phyloP scores from a whole-genome alignment of 441 rosid genomes.

The Pelargonium exstipulatum region DNA sequence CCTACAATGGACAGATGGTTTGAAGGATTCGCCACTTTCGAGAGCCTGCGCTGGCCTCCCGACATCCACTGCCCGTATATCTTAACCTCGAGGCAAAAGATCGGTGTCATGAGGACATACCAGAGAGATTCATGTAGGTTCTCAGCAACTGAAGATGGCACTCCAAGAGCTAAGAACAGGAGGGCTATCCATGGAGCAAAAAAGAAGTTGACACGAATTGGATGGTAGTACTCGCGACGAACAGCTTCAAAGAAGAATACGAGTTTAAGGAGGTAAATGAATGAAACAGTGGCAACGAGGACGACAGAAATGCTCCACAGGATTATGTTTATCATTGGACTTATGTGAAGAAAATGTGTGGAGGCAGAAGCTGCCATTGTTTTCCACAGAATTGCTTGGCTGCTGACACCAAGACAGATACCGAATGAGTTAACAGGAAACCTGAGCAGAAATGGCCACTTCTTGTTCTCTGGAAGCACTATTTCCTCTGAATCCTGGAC shows the following conservation, averaged over 20 bases:
- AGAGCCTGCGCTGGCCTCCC: slow-evolving; percentile 78
- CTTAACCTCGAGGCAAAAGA: slow-evolving; percentile 64
- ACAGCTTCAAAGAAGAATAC: slow-evolving; percentile 74
- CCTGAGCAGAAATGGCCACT: too few species aligned
- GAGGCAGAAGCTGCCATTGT: too few species aligned
- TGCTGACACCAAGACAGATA: too few species aligned
- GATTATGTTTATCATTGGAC: too few species aligned
- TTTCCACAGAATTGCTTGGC: too few species aligned
- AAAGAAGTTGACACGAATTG: slow-evolving; percentile 79
- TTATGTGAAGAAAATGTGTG: too few species aligned
- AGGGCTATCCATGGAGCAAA: slow-evolving; percentile 85
- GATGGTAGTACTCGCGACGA: slow-evolving; percentile 76
- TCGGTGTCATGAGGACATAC: slow-evolving; percentile 78
- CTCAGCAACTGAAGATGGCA: slow-evolving; percentile 46
- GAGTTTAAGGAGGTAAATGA: slow-evolving; percentile 51
- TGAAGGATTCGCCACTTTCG: slow-evolving; percentile 85
- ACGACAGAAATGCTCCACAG: slow-evolving; percentile 45
- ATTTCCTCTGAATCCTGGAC: too few species aligned
- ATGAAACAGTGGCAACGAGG: slow-evolving; percentile 38
- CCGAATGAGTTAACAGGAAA: too few species aligned
- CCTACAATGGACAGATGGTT: slow-evolving; percentile 79
- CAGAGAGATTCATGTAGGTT: slow-evolving; percentile 44
- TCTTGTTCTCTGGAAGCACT: too few species aligned
- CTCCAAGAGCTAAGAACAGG: slow-evolving; percentile 64
- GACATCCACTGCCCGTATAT: slow-evolving; percentile 98